Evolutionary conservation across 2,329 filamentous ascomycete species (phyloP), one percentile per base, ranked within the genome.

Genomic region (Aspergillus chevalieri): DNA sequence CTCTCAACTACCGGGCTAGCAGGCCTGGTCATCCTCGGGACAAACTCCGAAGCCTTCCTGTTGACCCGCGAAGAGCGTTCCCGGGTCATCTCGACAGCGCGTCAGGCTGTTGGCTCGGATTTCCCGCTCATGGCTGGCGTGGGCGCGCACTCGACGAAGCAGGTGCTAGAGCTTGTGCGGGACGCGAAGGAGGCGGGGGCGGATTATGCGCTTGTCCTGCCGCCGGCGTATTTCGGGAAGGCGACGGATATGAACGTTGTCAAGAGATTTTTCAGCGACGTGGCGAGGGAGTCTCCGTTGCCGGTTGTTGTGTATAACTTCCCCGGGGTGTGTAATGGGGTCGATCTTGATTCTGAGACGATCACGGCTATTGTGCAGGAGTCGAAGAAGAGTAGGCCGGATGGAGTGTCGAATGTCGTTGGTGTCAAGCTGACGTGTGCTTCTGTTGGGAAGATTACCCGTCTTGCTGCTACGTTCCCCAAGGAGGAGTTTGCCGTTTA

Each of bases 261-360:
- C 24, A 75, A 78, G 58, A 68, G 71, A 44, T 86, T 86, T 71
- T 86, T 78, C 58, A 67, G 68, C 43, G 77, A 84, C 26, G 70
- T 86, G 3, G 79, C 81, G 0, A 64, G 65, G n/a, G 65, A 70
- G 45, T 74, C 72, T 2, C 67, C 75, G 2, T 65, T 86, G 2
- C 82, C 82, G 0, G 71, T 86, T 28, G 75, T 87, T 38, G 67
- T 86, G 12, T 85, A 86, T 67, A 86, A 86, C 65, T 87, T 86
- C 67, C 84, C 84, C 0, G 81, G 73, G 10, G 83, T 87, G 17
- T 85, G 80, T 60, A 84, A 84, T 54, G 84, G 84, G 21, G 72
- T 87, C 3, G 84, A 87, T 62, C 71, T 87, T 21, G 83, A 86
- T 64, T 84, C 82, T 2, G 82, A 81, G 45, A 76, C 76, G 0